A percentile compares a stretch with the other conserved stretches of the same genome.
These are phyloP conservation scores for Botrytis tulipae DNA, from an alignment of 2,329 filamentous ascomycete genomes.

Conservation along the genomic window DNA sequence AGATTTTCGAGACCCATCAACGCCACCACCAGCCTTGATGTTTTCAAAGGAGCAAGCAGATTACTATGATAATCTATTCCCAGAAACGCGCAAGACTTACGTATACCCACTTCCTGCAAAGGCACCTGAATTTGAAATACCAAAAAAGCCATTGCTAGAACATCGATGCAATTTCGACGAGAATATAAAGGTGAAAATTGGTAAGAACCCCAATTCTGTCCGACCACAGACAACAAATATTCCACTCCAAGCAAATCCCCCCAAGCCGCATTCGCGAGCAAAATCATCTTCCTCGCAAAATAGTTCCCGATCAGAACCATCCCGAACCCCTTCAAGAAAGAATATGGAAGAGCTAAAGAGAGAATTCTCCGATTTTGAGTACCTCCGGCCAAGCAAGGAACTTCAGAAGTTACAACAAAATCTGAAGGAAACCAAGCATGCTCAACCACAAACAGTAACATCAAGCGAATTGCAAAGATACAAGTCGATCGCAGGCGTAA, in stretches of 20 bases:
- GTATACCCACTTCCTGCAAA: neutral
- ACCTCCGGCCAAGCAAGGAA: neutral
- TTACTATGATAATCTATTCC: neutral
- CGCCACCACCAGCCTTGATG: neutral
- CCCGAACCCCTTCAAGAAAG: neutral
- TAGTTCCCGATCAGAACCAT: rapidly evolving
- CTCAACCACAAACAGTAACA: neutral
- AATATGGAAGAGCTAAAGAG: neutral
- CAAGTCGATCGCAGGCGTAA: rapidly evolving
- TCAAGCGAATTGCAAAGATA: neutral
- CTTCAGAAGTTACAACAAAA: neutral
- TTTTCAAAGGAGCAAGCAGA: neutral
- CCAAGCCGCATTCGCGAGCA: neutral
- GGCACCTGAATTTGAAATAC: neutral
- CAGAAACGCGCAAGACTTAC: neutral
- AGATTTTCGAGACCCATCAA: neutral
- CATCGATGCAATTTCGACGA: neutral
- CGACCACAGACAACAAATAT: neutral
- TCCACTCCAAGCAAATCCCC: neutral
- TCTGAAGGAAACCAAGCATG: neutral
- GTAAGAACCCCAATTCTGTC: rapidly evolving
- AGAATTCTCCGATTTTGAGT: neutral
- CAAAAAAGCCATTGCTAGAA: neutral
- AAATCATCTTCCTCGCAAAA: neutral
- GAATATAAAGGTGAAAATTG: neutral